Conservation (phyloP, 805 yeast species). For the Clavispora asparagi region DNA sequence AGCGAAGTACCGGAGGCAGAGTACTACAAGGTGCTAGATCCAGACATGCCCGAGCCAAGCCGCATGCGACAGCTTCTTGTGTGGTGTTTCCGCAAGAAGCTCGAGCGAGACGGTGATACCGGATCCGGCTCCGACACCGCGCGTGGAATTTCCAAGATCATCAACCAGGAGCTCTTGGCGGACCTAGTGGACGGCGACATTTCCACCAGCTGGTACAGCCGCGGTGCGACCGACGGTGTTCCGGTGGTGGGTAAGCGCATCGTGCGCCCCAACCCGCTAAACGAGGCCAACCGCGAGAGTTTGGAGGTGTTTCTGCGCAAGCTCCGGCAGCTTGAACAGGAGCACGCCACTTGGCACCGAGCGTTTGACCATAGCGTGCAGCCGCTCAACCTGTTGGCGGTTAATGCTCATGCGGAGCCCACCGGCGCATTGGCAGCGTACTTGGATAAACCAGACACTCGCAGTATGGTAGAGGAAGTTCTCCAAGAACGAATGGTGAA, state of each 20-base stretch:
- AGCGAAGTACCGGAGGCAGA: constrained; percentile 49
- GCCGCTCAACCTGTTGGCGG: constrained; percentile 13
- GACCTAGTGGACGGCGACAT: constrained; percentile 58
- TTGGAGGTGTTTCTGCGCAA: constrained; percentile 42
- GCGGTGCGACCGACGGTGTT: constrained; percentile 19
- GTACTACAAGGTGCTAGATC: constrained; percentile 59
- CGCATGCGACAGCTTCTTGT: constrained; percentile 62
- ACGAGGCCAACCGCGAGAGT: constrained; percentile 45
- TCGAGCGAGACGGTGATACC: constrained; percentile 26
- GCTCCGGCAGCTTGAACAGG: constrained; percentile 39
- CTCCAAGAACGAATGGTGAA: background rate
- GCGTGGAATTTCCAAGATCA: constrained; percentile 52
- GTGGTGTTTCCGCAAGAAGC: constrained; percentile 59
- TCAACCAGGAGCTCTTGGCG: constrained; percentile 56
- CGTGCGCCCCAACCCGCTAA: constrained; percentile 56
- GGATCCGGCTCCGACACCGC: constrained; percentile 37
- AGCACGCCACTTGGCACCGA: constrained; percentile 45
- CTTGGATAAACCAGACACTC: background rate
- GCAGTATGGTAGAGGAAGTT: background rate
- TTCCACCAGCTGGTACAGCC: constrained; percentile 64
- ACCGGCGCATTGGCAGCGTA: background rate
- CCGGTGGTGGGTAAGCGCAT: constrained; percentile 23
- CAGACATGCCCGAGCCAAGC: constrained; percentile 64
- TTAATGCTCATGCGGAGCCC: background rate
- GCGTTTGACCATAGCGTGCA: constrained; percentile 17